Conservation (phyloP, 2,329 filamentous ascomycete species). For the Fusarium beomiforme region DNA sequence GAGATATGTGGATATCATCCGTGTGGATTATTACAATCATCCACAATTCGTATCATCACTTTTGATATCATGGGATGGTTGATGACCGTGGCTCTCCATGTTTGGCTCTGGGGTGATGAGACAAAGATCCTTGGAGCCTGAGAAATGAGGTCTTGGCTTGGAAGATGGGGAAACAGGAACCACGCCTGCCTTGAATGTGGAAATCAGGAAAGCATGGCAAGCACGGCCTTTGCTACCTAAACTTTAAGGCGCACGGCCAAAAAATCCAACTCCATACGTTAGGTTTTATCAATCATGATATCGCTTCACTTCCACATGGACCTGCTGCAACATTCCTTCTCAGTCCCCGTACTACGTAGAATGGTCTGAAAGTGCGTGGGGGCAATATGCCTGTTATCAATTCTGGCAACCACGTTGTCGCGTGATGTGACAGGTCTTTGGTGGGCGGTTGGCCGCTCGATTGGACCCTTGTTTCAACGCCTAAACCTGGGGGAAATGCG, state of each 20-base stretch:
- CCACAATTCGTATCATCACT: constrained; percentile 7
- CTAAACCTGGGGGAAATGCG: constrained; percentile 35
- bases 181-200: not conserved
- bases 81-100: not conserved
- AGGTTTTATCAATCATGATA: not conserved
- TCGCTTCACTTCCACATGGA: not conserved
- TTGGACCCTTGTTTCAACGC: constrained; percentile 32
- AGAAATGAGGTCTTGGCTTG: not conserved
- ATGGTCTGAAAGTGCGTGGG: constrained; percentile 27
- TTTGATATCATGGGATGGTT: not conserved
- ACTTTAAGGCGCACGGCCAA: constrained; percentile 13
- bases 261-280: not conserved
- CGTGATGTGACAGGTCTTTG: constrained; percentile 35
- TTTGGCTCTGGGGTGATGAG: not conserved
- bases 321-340: not conserved
- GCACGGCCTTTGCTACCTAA: constrained; percentile 6
- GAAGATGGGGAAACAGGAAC: constrained; percentile 1
- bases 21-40: constrained; percentile 13
- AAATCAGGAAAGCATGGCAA: not conserved
- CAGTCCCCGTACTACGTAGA: constrained; percentile 33
- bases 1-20: constrained; percentile 11
- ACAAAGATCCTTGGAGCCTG: not conserved
- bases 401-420: constrained; percentile 34
- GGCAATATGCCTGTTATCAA: constrained; percentile 31
- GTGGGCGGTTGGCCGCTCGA: constrained; percentile 4